Base-by-base conservation (phyloP, 352 stramenopile species). In the Elongisporangium prolatum region DNA sequence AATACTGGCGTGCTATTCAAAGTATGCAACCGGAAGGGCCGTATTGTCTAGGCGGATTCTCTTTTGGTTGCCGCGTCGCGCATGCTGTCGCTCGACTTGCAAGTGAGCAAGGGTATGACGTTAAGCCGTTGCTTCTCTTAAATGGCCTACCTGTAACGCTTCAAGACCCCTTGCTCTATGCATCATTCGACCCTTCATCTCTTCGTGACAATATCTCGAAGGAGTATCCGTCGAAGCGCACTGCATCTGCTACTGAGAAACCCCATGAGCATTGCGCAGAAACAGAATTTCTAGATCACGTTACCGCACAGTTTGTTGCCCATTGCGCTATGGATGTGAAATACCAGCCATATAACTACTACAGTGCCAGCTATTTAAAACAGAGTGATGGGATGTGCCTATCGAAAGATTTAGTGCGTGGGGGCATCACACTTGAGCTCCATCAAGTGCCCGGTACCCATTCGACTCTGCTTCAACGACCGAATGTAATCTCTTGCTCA, bases 1-100 rank as follows among this genome's bases (percentile, higher is more conserved):
- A 38, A 1, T 81, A 86, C 52, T 84, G 72, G 72, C 16, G 54
- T 0, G 59, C 57, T 44, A 77, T 79, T 54, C 66, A 52, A 20
- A 44, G 57, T 4, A 56, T 70, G 18, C 77, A 86, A 53, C 25
- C 34, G 3, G 4, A 40, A 7, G 74, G 77, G 17, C 74, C 72
- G 40, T 84, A 77, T 48, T 59, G 59, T 25, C 60, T 89, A 9
- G 77, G 74, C 5, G 80, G 77, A 8, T 89, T 79, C 51, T 89
- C 80, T 1, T 89, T 88, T 64, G 80, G 80, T 4, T 83, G 77
- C 50, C 77, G 79, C 10, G 67, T 89, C 11, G 77, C 77, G 5
- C 58, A 80, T 24, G 71, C 71, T 24, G 63, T 85, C 14, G 73
- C 69, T 9, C 50, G 67, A 3, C 53, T 83, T 17, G 73, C 64